These are phyloP conservation scores for Backusella circina DNA, from an alignment of 192 early-diverging fungal species.

Conservation along the genomic window DNA sequence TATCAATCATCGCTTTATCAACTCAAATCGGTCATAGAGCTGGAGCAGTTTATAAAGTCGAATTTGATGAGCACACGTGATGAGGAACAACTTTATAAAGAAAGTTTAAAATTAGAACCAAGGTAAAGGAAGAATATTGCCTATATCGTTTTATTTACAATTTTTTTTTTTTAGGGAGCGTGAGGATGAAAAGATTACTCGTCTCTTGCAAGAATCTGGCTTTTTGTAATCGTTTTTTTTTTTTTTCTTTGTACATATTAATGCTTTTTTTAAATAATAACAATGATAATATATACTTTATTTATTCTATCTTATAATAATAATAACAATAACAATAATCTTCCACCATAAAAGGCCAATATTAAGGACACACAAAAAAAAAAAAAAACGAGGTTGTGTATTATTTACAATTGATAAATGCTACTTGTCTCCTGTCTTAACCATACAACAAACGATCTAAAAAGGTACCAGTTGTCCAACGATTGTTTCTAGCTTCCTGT, in stretches of 20 bases:
- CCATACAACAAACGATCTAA: conserved; percentile 5
- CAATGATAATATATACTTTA: background rate
- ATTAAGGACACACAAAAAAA: background rate
- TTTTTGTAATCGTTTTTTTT: conserved; percentile 52
- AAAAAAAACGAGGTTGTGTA: background rate
- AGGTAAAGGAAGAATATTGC: conserved; percentile 34
- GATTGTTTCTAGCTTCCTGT: background rate
- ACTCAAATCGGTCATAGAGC: conserved; percentile 74
- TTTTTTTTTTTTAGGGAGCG: conserved; percentile 48
- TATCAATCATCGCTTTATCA: conserved; percentile 82
- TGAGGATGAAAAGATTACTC: conserved; percentile 76
- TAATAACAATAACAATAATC: background rate
- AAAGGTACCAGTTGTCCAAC: background rate
- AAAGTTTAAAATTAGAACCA: conserved; percentile 79
- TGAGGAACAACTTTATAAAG: conserved; percentile 73
- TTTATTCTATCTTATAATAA: background rate
- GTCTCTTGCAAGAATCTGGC: conserved; percentile 72
- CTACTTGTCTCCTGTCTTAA: background rate
- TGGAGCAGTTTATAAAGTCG: conserved; percentile 71
- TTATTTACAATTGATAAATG: background rate
- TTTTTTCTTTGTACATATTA: background rate
- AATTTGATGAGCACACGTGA: conserved; percentile 66
- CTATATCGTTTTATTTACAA: background rate
- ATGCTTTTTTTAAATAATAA: background rate
- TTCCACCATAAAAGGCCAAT: background rate